A percentile compares a stretch with the other conserved stretches of the same genome.
phyloP scores from a whole-genome alignment of 139 green algal species.

The Chlorella sorokiniana region DNA sequence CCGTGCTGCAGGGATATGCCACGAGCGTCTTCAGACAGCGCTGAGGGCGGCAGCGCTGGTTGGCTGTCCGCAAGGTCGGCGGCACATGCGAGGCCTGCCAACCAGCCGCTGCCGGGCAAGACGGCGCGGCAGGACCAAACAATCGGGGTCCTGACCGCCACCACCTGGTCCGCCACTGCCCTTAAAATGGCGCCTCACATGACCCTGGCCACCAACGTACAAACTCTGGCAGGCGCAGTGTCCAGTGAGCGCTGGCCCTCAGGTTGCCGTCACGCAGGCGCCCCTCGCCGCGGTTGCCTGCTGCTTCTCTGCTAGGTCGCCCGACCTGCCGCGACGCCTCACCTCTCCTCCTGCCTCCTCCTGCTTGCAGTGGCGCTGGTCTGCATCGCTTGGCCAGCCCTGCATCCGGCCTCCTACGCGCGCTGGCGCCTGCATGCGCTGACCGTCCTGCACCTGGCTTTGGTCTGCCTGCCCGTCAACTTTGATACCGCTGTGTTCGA shows the following conservation, averaged over 20 bases:
- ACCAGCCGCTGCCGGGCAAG: too few relatives aligned
- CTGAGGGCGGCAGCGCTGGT: too few relatives aligned
- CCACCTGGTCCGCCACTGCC: neutral
- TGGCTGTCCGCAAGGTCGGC: too few relatives aligned
- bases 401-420: neutral
- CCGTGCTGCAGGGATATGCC: too few relatives aligned
- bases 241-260: neutral
- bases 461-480: neutral
- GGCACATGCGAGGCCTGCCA: too few relatives aligned
- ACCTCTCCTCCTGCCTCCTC: neutral
- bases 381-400: neutral
- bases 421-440: neutral
- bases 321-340: too few relatives aligned
- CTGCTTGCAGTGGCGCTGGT: neutral
- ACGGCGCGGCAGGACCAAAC: neutral
- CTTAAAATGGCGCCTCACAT: neutral
- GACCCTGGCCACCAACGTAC: neutral
- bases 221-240: neutral
- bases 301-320: too few relatives aligned
- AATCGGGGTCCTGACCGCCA: neutral
- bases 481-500: neutral
- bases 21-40: too few relatives aligned
- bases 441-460: neutral
- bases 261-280: too few relatives aligned
- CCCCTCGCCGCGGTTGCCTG: too few relatives aligned